phyloP scores from a whole-genome alignment of 2,329 filamentous ascomycete genomes.

The Microdochium bolleyi region DNA sequence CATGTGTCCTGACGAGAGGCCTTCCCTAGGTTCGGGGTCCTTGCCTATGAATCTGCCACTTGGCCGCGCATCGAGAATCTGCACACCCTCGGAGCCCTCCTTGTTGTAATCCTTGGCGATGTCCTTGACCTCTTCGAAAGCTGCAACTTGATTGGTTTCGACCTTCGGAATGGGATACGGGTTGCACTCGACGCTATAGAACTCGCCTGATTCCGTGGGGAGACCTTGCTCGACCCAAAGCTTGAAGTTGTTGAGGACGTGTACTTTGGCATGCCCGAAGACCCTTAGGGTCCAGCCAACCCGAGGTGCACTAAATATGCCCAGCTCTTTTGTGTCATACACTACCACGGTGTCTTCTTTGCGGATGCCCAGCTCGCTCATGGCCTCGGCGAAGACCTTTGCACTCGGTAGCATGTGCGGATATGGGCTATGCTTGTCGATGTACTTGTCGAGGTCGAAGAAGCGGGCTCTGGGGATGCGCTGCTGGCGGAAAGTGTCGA shows the following conservation, averaged over 20 bases:
- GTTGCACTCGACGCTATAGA: slow-evolving; percentile 59
- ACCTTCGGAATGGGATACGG: slow-evolving; percentile 57
- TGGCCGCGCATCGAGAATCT: slow-evolving; percentile 83
- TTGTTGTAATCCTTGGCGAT: slow-evolving; percentile 71
- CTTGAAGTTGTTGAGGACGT: slow-evolving; percentile 92
- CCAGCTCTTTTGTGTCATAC: slow-evolving; percentile 85
- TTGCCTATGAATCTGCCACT: slow-evolving; percentile 72
- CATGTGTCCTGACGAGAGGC: slow-evolving; percentile 84
- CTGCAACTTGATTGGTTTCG: slow-evolving; percentile 58
- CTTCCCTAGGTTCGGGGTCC: slow-evolving; percentile 79
- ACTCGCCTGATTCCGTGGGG: slow-evolving; percentile 72
- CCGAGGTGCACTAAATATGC: slow-evolving; percentile 88
- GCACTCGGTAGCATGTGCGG: slow-evolving; percentile 91
- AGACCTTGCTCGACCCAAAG: slow-evolving; percentile 82
- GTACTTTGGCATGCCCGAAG: slow-evolving; percentile 84
- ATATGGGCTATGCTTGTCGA: slow-evolving; percentile 81
- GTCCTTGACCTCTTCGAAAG: slow-evolving; percentile 76
- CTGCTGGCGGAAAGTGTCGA: slow-evolving; percentile 70
- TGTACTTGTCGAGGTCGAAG: slow-evolving; percentile 90
- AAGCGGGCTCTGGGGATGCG: slow-evolving; percentile 88
- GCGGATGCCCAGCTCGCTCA: slow-evolving; percentile 81
- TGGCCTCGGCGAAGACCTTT: slow-evolving; percentile 74
- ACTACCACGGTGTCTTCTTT: slow-evolving; percentile 87
- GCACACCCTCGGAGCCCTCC: slow-evolving; percentile 73
- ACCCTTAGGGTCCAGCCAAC: slow-evolving; percentile 89